Base-by-base conservation (phyloP, 108 stramenopile genomes). In the Skeletonema marinoi region DNA sequence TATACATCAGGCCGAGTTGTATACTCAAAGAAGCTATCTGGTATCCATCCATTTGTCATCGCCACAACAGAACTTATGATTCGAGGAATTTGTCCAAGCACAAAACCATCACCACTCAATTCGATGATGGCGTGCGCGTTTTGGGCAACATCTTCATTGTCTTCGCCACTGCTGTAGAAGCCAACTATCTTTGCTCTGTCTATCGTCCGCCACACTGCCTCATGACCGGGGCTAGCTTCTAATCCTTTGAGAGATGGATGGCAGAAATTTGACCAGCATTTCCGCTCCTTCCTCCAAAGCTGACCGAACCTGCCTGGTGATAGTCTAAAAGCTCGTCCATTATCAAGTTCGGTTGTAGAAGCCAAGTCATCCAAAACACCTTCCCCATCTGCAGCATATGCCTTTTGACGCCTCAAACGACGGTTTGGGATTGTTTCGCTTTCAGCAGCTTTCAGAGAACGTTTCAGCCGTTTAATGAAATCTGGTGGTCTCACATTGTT, bases 221-320 rank as follows among this genome's bases (percentile, higher is more conserved):
- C 88, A 32, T 87, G 74, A 36, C 86, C 88, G 0, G 90, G 93
- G 56, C 87, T 88, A 8, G 86, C 76, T 21, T 77, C 81, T 78
- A 83, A 71, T 32, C 91, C 91, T 62, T 68, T 59, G 19, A 91
- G 65, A n/a, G 51, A 16, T 5, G 88, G 82, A 70, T 86, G 83
- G 14, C 84, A 81, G 77, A 91, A 95, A 64, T 92, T 92, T 46
- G 92, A 92, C 88, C 87, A 94, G 14, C 90, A 72, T 51, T 79
- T 68, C 68, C 82, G 42, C 63, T 85, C 79, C 60, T 87, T 87
- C 16, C 77, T 50, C 66, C 84, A 82, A 10, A 94, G 67, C 35
- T 78, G 80, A 2, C 93, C 93, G 68, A 88, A 93, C 14, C 93
- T 82, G 13, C 90, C 88, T 9, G 79, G 38, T 14, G 83, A 80